These are phyloP conservation scores for Arachnomyces sp. DNA, from an alignment of 2,329 filamentous ascomycete species.

Conservation along the genomic window DNA sequence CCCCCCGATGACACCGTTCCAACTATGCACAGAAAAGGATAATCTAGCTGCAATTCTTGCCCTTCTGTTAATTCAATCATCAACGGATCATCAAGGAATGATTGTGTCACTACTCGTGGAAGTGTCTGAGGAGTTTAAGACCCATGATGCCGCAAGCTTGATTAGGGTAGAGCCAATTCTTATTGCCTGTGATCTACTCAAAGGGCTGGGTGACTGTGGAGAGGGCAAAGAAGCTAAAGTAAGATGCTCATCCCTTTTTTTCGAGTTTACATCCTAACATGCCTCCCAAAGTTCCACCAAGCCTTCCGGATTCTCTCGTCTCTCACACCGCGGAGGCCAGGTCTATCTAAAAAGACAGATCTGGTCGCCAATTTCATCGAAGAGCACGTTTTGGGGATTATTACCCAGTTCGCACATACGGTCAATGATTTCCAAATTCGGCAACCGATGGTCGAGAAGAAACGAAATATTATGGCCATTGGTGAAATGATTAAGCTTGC, in stretches of 20 bases:
- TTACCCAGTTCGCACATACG: constrained; percentile 68
- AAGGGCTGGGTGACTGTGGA: constrained; percentile 62
- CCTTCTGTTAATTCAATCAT: constrained; percentile 50
- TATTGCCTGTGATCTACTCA: constrained; percentile 73
- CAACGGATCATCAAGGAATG: constrained; percentile 57
- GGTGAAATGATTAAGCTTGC: constrained; percentile 79
- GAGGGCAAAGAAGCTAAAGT: constrained; percentile 48
- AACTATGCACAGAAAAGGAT: constrained; percentile 51
- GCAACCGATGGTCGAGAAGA: constrained; percentile 58
- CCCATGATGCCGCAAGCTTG: constrained; percentile 57
- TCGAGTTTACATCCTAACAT: constrained; percentile 13
- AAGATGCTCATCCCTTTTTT: constrained; percentile 22
- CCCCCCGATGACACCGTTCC: constrained; percentile 46
- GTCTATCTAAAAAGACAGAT: constrained; percentile 44
- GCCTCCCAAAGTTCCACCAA: constrained; percentile 36
- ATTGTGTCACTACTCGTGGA: constrained; percentile 60
- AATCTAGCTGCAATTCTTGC: constrained; percentile 54
- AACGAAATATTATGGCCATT: constrained; percentile 70
- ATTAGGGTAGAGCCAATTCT: constrained; percentile 66
- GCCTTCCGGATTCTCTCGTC: constrained; percentile 43
- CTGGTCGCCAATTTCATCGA: constrained; percentile 68
- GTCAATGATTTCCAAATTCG: constrained; percentile 61
- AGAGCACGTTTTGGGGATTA: constrained; percentile 74
- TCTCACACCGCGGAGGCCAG: constrained; percentile 44
- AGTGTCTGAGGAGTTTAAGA: constrained; percentile 62